phyloP scores from a whole-genome alignment of 768 basidiomycete genomes.

The Tulasnella calospora region DNA sequence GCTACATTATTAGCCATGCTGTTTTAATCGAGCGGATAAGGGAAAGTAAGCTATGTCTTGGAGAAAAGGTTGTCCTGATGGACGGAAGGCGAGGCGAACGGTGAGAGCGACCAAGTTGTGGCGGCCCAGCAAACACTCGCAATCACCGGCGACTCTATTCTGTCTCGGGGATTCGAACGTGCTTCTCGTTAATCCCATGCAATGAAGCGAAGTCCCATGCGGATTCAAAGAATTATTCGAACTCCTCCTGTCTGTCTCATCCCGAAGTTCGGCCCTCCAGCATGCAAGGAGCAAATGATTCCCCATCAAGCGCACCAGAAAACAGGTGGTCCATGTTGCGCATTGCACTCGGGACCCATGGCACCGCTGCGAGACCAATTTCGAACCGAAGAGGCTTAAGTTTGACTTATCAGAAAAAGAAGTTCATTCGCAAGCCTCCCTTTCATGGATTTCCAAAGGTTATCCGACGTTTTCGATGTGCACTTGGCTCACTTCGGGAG shows the following conservation, averaged over 20 bases:
- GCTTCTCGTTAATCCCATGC: background rate
- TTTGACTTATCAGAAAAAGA: background rate
- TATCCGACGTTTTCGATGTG: background rate
- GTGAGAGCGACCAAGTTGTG: background rate
- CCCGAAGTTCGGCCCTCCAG: background rate
- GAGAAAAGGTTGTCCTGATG: background rate
- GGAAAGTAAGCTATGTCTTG: background rate
- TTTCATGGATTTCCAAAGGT: background rate
- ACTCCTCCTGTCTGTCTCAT: conserved; percentile 7
- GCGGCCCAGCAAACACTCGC: background rate
- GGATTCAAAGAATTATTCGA: background rate
- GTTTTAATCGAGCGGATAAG: background rate
- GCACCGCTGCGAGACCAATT: background rate
- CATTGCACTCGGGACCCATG: background rate
- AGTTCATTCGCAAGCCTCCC: background rate
- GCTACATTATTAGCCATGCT: background rate
- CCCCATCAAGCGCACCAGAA: background rate
- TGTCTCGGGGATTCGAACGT: conserved; percentile 4
- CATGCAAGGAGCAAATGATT: background rate
- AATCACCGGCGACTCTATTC: conserved; percentile 7
- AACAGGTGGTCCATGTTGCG: background rate
- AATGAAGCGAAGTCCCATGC: background rate
- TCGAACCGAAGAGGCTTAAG: background rate
- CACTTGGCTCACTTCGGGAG: too few relatives aligned
- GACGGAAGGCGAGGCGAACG: background rate